phyloP scores from a whole-genome alignment of 2,329 filamentous ascomycete species.

The Epichloe gansuensis region DNA sequence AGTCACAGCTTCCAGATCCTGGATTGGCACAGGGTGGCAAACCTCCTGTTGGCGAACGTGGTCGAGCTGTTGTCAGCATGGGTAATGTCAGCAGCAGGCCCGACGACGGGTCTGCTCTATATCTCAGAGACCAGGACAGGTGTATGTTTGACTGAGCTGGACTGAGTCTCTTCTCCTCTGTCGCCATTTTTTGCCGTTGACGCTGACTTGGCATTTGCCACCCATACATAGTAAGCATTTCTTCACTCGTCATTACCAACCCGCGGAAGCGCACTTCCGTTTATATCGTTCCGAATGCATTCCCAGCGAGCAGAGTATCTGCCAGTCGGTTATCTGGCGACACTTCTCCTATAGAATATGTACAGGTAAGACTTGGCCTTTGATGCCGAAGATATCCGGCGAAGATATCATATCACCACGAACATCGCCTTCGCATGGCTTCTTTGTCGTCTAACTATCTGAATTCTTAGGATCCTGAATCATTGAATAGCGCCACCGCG shows the following conservation, averaged over 20 bases:
- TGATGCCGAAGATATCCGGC: constrained; percentile 1
- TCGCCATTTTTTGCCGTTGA: not conserved
- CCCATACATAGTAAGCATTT: constrained; percentile 66
- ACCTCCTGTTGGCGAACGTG: constrained; percentile 6
- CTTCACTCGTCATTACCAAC: constrained; percentile 71
- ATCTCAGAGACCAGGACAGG: constrained; percentile 82
- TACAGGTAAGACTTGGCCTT: constrained; percentile 54
- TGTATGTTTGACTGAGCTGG: constrained; percentile 42
- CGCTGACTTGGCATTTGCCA: constrained; percentile 1
- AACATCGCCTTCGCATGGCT: not conserved
- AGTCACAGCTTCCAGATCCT: not conserved
- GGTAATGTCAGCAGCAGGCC: constrained; percentile 82
- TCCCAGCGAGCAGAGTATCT: constrained; percentile 67
- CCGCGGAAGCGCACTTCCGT: constrained; percentile 65
- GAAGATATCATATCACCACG: not conserved
- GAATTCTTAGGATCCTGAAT: constrained; percentile 60
- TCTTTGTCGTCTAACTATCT: constrained; percentile 3
- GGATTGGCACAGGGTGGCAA: not conserved
- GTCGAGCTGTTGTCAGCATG: constrained; percentile 46
- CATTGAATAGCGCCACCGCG: constrained; percentile 29
- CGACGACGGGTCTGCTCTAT: constrained; percentile 71
- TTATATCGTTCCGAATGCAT: constrained; percentile 72
- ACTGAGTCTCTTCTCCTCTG: constrained; percentile 9
- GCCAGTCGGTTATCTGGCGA: constrained; percentile 65
- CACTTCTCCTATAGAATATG: constrained; percentile 69